Evolutionary conservation across 768 basidiomycete genomes (phyloP).

Genomic region (Tylopilus rubrobrunneus): DNA sequence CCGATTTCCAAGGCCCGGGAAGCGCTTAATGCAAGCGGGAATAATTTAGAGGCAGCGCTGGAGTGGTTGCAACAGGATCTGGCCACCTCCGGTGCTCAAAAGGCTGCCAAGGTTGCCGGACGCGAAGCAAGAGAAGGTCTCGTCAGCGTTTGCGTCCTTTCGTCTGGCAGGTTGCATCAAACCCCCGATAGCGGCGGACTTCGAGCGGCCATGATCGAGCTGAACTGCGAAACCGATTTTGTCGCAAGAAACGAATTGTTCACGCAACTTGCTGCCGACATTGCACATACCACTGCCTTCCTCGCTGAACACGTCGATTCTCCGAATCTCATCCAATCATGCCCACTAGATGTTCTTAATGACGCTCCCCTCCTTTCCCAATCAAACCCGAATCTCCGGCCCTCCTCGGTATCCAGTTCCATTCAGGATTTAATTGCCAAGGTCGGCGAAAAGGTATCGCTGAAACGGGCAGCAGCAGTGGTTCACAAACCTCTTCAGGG

Average conservation of each 20-base stretch:
- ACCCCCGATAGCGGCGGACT: constrained; percentile 42
- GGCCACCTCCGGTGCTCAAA: constrained; percentile 63
- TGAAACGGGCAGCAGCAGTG: constrained; percentile 55
- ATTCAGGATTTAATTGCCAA: constrained; percentile 70
- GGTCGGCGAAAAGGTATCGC: constrained; percentile 74
- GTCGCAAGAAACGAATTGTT: constrained; percentile 87
- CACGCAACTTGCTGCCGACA: constrained; percentile 65
- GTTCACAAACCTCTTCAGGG: constrained; percentile 36
- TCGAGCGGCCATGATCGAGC: constrained; percentile 83
- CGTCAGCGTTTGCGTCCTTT: constrained; percentile 71
- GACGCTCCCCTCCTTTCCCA: constrained; percentile 67
- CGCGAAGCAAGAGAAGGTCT: constrained; percentile 75
- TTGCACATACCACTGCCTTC: constrained; percentile 82
- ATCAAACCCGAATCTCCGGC: constrained; percentile 26
- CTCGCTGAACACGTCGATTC: constrained; percentile 43
- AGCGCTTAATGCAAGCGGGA: constrained; percentile 71
- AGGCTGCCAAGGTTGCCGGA: constrained; percentile 80
- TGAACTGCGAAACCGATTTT: constrained; percentile 97
- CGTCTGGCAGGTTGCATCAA: constrained; percentile 48
- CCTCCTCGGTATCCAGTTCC: constrained; percentile 53
- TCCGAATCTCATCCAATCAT: constrained; percentile 41
- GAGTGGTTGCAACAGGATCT: constrained; percentile 80
- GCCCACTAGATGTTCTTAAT: constrained; percentile 47
- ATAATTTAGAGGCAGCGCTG: constrained; percentile 71
- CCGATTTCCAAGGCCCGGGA: constrained; percentile 87